Evolutionary conservation across 169 alveolate species (phyloP).

Genomic region (Ichthyophthirius multifiliis): DNA sequence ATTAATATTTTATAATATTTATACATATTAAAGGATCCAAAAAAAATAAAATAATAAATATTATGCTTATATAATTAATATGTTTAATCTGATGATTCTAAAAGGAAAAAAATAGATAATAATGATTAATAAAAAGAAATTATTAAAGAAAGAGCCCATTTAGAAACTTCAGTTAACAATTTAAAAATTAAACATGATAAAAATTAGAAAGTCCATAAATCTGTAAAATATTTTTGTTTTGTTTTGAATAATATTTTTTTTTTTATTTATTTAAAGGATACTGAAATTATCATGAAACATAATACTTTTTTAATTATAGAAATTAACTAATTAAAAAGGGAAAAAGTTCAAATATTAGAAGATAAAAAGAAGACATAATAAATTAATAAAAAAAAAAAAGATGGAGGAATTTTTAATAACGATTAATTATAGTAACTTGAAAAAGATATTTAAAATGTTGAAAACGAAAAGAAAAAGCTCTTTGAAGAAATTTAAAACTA

Average conservation of each 20-base stretch:
- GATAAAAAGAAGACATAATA: conserved; percentile 30
- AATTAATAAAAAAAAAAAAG: too few species aligned
- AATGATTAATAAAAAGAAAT: conserved; percentile 53
- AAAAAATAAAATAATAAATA: conserved; percentile 19
- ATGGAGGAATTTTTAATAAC: too few species aligned
- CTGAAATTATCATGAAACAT: conserved; percentile 50
- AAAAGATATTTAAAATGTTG: too few species aligned
- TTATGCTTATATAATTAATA: conserved; percentile 31
- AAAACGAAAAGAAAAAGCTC: too few species aligned
- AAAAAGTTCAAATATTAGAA: conserved; percentile 58
- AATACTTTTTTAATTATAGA: conserved; percentile 84
- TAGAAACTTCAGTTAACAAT: conserved; percentile 84
- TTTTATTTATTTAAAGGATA: conserved; percentile 3
- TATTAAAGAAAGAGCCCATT: conserved; percentile 69
- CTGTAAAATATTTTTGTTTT: too few species aligned
- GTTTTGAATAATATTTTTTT: too few species aligned
- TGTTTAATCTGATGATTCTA: conserved; percentile 20
- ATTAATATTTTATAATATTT: too few species aligned
- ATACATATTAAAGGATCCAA: conserved; percentile 39
- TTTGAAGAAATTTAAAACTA: too few species aligned
- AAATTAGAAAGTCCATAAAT: conserved; percentile 74
- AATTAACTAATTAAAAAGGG: conserved; percentile 86
- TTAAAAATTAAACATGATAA: conserved; percentile 80
- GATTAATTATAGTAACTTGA: too few species aligned
- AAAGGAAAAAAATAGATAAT: conserved; percentile 24